Evolutionary conservation across 2,329 filamentous ascomycete genomes (phyloP).

Genomic region (Aspergillus versicolor): DNA sequence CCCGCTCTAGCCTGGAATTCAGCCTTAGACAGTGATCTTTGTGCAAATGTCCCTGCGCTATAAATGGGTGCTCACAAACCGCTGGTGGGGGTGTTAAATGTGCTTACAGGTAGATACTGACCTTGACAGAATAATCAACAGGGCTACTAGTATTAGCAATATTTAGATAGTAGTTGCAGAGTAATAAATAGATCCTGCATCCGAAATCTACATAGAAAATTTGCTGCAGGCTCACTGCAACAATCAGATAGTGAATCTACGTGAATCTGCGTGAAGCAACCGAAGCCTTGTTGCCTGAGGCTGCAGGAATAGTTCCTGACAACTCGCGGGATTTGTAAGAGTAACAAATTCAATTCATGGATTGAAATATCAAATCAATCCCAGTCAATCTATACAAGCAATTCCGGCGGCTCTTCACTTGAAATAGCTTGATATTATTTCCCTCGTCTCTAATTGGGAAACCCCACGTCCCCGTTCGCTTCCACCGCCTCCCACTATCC

Average conservation of each 20-base stretch:
- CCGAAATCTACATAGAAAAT: not conserved
- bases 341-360: not conserved
- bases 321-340: not conserved
- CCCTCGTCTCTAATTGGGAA: constrained; percentile 1
- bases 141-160: not conserved
- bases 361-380: not conserved
- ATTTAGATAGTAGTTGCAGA: not conserved
- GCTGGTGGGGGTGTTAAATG: not conserved
- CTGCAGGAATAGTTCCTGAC: not conserved
- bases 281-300: not conserved
- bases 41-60: not conserved
- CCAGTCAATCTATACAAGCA: not conserved
- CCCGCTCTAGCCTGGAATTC: not conserved
- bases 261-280: not conserved
- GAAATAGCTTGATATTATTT: not conserved
- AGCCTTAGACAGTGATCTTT: not conserved
- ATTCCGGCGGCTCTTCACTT: not conserved
- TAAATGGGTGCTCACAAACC: not conserved
- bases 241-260: too few species aligned
- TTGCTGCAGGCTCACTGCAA: not conserved
- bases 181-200: not conserved
- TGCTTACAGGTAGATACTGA: not conserved
- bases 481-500: constrained; percentile 7
- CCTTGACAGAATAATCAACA: not conserved
- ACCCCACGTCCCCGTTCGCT: constrained; percentile 7